Conservation (phyloP, 164 flowering plant species). For the Magnolia kwangsiensis region DNA sequence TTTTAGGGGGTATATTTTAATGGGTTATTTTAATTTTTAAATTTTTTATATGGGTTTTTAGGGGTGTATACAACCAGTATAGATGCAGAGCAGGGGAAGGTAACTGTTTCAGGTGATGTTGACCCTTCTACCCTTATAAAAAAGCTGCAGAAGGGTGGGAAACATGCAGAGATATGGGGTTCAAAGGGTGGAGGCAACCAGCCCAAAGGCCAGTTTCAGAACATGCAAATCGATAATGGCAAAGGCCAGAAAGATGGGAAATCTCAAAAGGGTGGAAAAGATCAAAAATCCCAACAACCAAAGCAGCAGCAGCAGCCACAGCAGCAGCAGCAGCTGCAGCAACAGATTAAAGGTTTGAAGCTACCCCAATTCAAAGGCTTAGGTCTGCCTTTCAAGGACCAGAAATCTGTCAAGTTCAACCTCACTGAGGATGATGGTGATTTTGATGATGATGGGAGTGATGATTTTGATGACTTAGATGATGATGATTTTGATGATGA, state of each 20-base stretch:
- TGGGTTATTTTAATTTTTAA: not conserved
- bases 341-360: constrained; percentile 58
- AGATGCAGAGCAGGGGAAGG: constrained; percentile 84
- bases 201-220: constrained; percentile 55
- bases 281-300: constrained; percentile 34
- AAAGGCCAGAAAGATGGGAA: constrained; percentile 34
- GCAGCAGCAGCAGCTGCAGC: constrained; percentile 1
- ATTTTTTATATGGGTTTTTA: constrained; percentile 17
- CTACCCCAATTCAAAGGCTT: constrained; percentile 49
- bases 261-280: constrained; percentile 35
- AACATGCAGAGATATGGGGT: constrained; percentile 86
- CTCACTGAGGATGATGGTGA: constrained; percentile 43
- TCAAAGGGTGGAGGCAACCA: constrained; percentile 49
- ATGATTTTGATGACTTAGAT: constrained; percentile 35
- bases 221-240: constrained; percentile 60
- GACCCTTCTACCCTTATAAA: constrained; percentile 64
- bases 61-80: constrained; percentile 70
- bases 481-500: constrained; percentile 44
- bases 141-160: constrained; percentile 71
- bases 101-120: constrained; percentile 81
- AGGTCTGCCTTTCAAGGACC: constrained; percentile 38
- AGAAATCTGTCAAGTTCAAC: constrained; percentile 51
- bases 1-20: not conserved
- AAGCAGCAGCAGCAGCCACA: constrained; percentile 19
- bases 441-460: constrained; percentile 34